Conservation (phyloP, 2,329 filamentous ascomycete genomes). For the Pseudofabraea citricarpa region DNA sequence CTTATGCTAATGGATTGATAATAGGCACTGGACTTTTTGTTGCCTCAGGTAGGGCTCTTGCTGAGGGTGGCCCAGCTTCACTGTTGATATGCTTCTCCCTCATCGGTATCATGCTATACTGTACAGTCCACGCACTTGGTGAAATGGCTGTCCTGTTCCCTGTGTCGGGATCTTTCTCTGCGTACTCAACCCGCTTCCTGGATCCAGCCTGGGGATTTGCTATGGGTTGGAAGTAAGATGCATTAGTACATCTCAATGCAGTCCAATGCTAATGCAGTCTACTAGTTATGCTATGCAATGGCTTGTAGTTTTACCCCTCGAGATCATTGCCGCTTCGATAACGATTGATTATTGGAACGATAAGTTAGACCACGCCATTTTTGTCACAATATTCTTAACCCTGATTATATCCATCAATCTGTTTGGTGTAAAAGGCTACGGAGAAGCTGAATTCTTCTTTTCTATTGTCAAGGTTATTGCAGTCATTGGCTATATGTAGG, state of each 20-base stretch:
- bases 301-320: conserved; percentile 77
- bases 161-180: conserved; percentile 85
- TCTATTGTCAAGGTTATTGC: conserved; percentile 82
- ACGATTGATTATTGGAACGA: conserved; percentile 78
- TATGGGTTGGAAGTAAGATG: conserved; percentile 74
- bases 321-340: conserved; percentile 82
- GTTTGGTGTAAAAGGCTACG: conserved; percentile 83
- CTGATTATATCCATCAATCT: conserved; percentile 78
- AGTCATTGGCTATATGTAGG: conserved; percentile 82
- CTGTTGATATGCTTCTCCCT: conserved; percentile 73
- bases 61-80: conserved; percentile 71
- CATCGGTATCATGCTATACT: conserved; percentile 84
- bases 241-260: not conserved
- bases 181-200: conserved; percentile 86
- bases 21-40: conserved; percentile 81
- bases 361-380: conserved; percentile 62
- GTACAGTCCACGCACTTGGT: conserved; percentile 84
- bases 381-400: conserved; percentile 76
- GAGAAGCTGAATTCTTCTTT: conserved; percentile 85
- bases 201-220: conserved; percentile 94
- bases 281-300: conserved; percentile 78
- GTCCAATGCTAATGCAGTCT: conserved; percentile 6
- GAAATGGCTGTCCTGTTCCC: conserved; percentile 90
- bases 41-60: conserved; percentile 68
- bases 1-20: conserved; percentile 4